Base-by-base conservation (phyloP, 1,139 yeast species). In the Blastobotrys capitulatus region DNA sequence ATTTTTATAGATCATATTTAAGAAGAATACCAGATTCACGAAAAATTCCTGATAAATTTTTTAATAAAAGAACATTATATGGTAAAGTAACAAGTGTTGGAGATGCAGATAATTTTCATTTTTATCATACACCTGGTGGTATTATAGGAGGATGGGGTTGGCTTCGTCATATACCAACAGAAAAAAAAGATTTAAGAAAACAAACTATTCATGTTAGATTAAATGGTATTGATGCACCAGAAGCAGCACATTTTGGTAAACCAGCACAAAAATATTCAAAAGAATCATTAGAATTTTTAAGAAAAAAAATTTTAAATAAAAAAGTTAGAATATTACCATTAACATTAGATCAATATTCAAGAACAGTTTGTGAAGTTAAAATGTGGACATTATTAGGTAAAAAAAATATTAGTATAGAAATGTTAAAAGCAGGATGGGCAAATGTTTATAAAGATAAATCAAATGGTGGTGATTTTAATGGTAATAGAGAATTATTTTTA, bases 221-320 rank as follows among this genome's bases (percentile, higher is more conserved):
- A 31, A 86, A 95, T 66, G 99, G 97, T 0, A 82, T 92, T n/a
- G 99, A 92, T 72, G 98, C 99, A 0, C 99, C 99, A 1, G 99
- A 92, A 64, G 71, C 95, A 39, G 79, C 95, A 1, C 97, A 92
- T 71, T 92, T 88, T 69, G 99, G 99, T 1, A 86, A 86, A 55
- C 90, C 95, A 0, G 86, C 96, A 0, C 98, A 92, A 63, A 95
- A 95, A 0, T 85, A 70, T 62, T 80, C 95, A 31, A 87, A 82
- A 45, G 97, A 92, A 55, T 94, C 97, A 0, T 68, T 90, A 52
- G 61, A 62, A 4, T 92, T 97, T 96, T 72, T 92, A 34, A 71
- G 83, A 41, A 59, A 68, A 16, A 84, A 79, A 58, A 62, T 90
- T 0, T 62, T 83, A 46, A 92, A 94, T 1, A 74, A 78, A 43